phyloP scores from a whole-genome alignment of 163 green algal species.

The Coccomyxa subellipsoidea region DNA sequence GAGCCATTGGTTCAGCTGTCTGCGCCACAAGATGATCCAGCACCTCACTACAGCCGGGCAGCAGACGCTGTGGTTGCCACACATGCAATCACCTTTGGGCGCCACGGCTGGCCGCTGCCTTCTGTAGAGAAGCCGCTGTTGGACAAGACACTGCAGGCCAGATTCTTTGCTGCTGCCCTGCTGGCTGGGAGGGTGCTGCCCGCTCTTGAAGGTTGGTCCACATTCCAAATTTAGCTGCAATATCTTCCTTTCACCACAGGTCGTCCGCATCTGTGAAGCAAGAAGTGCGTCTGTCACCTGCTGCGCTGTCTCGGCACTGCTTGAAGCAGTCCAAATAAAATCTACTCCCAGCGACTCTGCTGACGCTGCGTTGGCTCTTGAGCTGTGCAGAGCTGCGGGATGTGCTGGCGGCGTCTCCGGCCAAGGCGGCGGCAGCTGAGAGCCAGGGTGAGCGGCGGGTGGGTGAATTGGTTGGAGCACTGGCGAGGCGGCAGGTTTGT shows the following conservation, averaged over 20 bases:
- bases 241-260: too few relatives aligned
- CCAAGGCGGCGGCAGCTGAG: conserved; percentile 33
- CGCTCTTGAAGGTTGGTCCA: conserved; percentile 30
- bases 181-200: conserved; percentile 68
- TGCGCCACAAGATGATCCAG: conserved; percentile 55
- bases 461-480: conserved; percentile 56
- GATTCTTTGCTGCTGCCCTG: conserved; percentile 74
- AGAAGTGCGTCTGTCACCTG: not conserved
- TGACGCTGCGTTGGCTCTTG: not conserved
- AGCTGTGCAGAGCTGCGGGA: conserved; percentile 25
- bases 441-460: conserved; percentile 54
- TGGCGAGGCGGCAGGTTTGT: conserved; percentile 46
- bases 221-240: not conserved
- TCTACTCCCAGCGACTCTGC: not conserved
- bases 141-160: conserved; percentile 35
- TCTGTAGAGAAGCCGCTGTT: conserved; percentile 33
- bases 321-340: not conserved
- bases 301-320: not conserved
- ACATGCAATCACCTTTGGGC: conserved; percentile 61
- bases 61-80: conserved; percentile 57
- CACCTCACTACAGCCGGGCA: conserved; percentile 46
- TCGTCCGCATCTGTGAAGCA: not conserved
- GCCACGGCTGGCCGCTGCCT: conserved; percentile 78
- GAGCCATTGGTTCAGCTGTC: conserved; percentile 63
- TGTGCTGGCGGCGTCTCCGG: conserved; percentile 37